These are phyloP conservation scores for Dentiscutata heterogama DNA, from an alignment of 371 early-diverging fungal genomes.

Conservation along the genomic window DNA sequence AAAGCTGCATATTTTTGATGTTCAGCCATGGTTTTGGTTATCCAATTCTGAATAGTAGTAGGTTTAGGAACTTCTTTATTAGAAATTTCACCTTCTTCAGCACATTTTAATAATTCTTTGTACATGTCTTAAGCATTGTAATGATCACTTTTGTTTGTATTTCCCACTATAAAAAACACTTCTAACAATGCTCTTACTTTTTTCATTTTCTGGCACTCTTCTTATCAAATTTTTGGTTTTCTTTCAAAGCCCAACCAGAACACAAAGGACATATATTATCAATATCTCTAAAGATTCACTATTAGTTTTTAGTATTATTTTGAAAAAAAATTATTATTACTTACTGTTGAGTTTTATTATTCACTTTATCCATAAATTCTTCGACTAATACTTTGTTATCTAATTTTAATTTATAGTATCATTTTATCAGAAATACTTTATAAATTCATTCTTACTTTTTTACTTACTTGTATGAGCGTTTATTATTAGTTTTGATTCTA, in stretches of 20 bases:
- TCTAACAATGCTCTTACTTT: neutral
- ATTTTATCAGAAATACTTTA: no score
- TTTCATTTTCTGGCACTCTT: neutral
- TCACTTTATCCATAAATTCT: neutral
- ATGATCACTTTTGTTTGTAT: neutral
- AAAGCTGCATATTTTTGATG: neutral
- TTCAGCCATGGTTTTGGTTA: neutral
- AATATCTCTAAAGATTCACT: neutral
- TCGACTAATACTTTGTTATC: neutral
- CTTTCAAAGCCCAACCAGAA: neutral
- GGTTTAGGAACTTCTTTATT: neutral
- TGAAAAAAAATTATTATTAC: neutral
- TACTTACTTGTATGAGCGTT: neutral
- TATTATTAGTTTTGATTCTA: neutral
- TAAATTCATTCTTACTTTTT: no score
- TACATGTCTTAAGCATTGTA: neutral
- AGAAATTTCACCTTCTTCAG: neutral
- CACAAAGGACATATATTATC: neutral
- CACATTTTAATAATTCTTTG: neutral
- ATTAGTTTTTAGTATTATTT: neutral
- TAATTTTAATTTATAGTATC: no score
- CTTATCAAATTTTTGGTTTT: slow-evolving; percentile 3
- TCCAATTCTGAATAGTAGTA: neutral
- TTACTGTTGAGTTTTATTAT: neutral
- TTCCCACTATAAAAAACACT: neutral